Percentiles rank a stretch among this genome's conserved stretches.
Evolutionary conservation across 2,329 filamentous ascomycete genomes (phyloP).

Genomic region (Apiospora rasikravindrae): DNA sequence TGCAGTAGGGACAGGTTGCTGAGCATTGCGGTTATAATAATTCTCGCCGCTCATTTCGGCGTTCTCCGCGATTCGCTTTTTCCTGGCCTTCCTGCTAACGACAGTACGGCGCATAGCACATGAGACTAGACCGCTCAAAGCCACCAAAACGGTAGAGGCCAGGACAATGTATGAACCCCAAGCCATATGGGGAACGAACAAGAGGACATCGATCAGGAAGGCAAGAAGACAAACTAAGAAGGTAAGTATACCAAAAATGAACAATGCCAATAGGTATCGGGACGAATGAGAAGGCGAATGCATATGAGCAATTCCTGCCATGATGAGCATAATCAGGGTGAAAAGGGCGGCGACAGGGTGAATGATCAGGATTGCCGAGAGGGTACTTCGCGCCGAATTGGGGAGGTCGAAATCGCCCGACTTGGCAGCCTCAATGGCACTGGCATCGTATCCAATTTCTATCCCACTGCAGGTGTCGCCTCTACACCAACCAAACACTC

Average conservation of each 20-base stretch:
- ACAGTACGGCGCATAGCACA: constrained; percentile 95
- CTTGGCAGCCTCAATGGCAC: constrained; percentile 50
- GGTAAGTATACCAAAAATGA: constrained; percentile 86
- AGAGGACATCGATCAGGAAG: constrained; percentile 89
- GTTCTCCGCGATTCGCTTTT: constrained; percentile 89
- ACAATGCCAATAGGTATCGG: constrained; percentile 81
- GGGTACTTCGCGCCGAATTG: constrained; percentile 57
- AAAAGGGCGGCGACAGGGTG: constrained; percentile 90
- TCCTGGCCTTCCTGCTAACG: constrained; percentile 89
- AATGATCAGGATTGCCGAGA: constrained; percentile 90
- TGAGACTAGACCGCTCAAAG: constrained; percentile 81
- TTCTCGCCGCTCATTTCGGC: constrained; percentile 97
- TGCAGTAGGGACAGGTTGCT: constrained; percentile 52
- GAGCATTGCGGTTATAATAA: constrained; percentile 77
- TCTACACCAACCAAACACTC: constrained; percentile 90
- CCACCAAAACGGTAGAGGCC: constrained; percentile 84
- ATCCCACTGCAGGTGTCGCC: constrained; percentile 69
- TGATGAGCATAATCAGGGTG: constrained; percentile 80
- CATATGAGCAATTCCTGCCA: constrained; percentile 83
- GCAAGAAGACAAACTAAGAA: constrained; percentile 83
- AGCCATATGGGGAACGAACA: constrained; percentile 91
- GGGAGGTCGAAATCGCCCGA: constrained; percentile 61
- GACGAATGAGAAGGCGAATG: constrained; percentile 89
- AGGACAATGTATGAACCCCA: constrained; percentile 96
- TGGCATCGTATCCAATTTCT: constrained; percentile 83